These are phyloP conservation scores for Schizophyllum commune DNA, from an alignment of 1,284 basidiomycete genomes.

Conservation along the genomic window DNA sequence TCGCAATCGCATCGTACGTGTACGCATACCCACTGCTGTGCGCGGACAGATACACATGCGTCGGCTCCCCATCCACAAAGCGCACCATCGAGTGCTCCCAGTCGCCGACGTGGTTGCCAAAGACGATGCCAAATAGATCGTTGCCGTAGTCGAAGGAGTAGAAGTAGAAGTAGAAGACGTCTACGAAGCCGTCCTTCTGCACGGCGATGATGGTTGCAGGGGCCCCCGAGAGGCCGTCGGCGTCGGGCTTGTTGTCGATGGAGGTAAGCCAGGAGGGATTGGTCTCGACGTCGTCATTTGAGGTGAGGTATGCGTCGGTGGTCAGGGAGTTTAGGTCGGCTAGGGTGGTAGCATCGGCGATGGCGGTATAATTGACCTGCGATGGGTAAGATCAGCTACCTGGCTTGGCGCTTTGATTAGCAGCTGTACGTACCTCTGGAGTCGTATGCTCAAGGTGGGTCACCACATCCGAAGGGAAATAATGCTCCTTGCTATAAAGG, in stretches of 20 bases:
- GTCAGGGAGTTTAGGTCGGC: constrained; percentile 9
- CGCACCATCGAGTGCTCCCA: constrained; percentile 23
- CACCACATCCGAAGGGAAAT: constrained; percentile 23
- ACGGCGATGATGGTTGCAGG: constrained; percentile 25
- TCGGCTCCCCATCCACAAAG: constrained; percentile 13
- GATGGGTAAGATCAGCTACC: neutral
- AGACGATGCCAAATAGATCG: constrained; percentile 18
- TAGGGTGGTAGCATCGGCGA: constrained; percentile 6
- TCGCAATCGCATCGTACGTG: constrained; percentile 16
- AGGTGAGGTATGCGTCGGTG: constrained; percentile 20
- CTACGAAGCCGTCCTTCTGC: constrained; percentile 25
- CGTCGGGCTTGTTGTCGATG: constrained; percentile 19
- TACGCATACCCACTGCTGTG: constrained; percentile 25
- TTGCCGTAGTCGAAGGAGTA: constrained; percentile 23
- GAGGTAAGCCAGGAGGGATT: constrained; percentile 18
- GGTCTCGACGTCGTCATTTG: constrained; percentile 19
- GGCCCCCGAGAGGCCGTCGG: constrained; percentile 15
- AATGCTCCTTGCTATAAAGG: constrained; percentile 22
- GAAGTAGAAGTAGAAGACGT: constrained; percentile 35
- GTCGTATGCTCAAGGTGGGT: constrained; percentile 21
- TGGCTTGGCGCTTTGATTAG: neutral
- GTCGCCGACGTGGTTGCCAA: constrained; percentile 25
- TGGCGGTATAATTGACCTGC: constrained; percentile 1
- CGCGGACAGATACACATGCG: constrained; percentile 26
- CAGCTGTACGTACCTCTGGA: constrained; percentile 14